Evolutionary conservation across 495 filamentous ascomycete genomes (phyloP).

Genomic region (Podospora bellae-mahoneyi): DNA sequence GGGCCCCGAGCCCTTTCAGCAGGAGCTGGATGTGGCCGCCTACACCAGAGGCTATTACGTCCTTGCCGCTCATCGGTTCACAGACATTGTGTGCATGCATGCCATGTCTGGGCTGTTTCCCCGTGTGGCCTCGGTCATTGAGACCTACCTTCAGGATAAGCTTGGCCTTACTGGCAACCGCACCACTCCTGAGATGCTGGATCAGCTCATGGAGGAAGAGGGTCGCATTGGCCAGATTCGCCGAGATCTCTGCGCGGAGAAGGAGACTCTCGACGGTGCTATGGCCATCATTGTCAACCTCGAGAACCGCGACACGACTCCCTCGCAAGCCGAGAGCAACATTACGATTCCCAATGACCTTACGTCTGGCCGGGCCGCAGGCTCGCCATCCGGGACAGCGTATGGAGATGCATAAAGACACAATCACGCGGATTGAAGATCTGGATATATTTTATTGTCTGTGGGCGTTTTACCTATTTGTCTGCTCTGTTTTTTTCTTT

Average conservation of each 20-base stretch:
- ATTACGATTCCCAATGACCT: neutral
- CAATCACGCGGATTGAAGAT: neutral
- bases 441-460: constrained; percentile 2
- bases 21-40: constrained; percentile 46
- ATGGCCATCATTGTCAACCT: constrained; percentile 42
- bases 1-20: constrained; percentile 44
- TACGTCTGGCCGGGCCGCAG: neutral
- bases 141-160: constrained; percentile 38
- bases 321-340: constrained; percentile 10
- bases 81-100: constrained; percentile 46
- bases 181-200: constrained; percentile 29
- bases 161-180: constrained; percentile 36
- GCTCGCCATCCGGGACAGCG: constrained; percentile 3
- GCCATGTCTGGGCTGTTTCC: constrained; percentile 47
- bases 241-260: constrained; percentile 36
- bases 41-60: constrained; percentile 54
- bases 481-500: neutral
- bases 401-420: constrained; percentile 15
- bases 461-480: neutral
- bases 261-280: constrained; percentile 38
- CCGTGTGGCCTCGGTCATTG: constrained; percentile 30
- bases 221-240: constrained; percentile 35
- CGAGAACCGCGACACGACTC: constrained; percentile 20
- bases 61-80: constrained; percentile 48
- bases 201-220: constrained; percentile 46